These are phyloP conservation scores for Ceriops tagal DNA, from an alignment of 345 rosid species.

Conservation along the genomic window DNA sequence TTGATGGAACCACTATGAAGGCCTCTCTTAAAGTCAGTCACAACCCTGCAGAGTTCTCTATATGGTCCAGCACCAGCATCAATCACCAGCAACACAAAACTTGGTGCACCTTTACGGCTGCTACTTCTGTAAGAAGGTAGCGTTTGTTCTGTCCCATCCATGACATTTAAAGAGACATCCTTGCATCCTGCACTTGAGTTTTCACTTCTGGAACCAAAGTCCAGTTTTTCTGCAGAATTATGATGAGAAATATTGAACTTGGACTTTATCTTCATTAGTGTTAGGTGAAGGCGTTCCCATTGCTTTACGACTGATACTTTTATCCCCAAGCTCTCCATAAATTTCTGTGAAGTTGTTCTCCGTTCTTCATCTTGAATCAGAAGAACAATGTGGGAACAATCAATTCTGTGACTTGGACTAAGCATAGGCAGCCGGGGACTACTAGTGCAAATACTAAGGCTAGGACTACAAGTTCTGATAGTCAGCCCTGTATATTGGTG, in stretches of 20 bases:
- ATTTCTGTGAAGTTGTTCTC: slow-evolving; percentile 40
- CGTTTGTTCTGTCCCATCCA: slow-evolving; percentile 47
- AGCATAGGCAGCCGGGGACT: slow-evolving; percentile 43
- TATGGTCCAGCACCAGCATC: slow-evolving; percentile 53
- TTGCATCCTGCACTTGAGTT: slow-evolving; percentile 28
- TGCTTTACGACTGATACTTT: slow-evolving; percentile 40
- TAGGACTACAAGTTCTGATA: slow-evolving; percentile 27
- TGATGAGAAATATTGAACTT: slow-evolving; percentile 37
- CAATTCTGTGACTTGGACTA: slow-evolving; percentile 42
- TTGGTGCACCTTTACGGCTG: slow-evolving; percentile 6
- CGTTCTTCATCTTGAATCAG: slow-evolving; percentile 52
- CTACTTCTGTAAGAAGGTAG: slow-evolving; percentile 22
- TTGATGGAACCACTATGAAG: slow-evolving; percentile 31
- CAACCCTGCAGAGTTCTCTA: slow-evolving; percentile 25
- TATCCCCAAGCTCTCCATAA: slow-evolving; percentile 52
- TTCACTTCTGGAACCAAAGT: slow-evolving; percentile 37
- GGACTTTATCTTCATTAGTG: slow-evolving; percentile 33
- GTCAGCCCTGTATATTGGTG: slow-evolving; percentile 27
- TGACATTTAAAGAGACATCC: slow-evolving; percentile 48
- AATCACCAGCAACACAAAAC: slow-evolving; percentile 50
- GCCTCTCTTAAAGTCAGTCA: slow-evolving; percentile 47
- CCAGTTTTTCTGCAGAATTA: slow-evolving; percentile 43
- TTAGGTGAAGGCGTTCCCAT: slow-evolving; percentile 38
- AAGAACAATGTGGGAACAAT: slow-evolving; percentile 68
- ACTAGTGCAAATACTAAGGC: slow-evolving; percentile 20